Base-by-base conservation (phyloP, 2,329 filamentous ascomycete species). In the Calycina marina region DNA sequence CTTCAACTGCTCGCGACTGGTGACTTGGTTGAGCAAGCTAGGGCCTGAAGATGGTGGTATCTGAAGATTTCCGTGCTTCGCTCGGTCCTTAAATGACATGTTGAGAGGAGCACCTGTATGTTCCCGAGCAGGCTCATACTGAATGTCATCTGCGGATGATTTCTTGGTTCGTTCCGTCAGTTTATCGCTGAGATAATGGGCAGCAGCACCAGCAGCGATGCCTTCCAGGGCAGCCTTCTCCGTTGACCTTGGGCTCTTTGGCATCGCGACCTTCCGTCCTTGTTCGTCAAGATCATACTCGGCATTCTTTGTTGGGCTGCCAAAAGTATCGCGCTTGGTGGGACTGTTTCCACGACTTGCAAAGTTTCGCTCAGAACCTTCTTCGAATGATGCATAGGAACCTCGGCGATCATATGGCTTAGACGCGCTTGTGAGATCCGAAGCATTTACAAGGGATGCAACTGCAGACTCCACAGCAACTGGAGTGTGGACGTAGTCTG, bases 401-500 rank as follows among this genome's bases (percentile, higher is more conserved):
- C 28, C 46, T 42, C 47, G 43, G 9, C 51, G 45, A 30, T 49
- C 43, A 20, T 40, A 42, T 11, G 47, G 43, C 3, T 35, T 38
- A 9, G 72, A 76, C 6, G 62, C 65, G 10, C 58, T 60, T 3
- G 73, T 86, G 32, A 93, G 52, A 9, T 77, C 69, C 0, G 84
- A 88, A 12, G 85, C 83, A 45, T 90, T 78, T 2, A 77, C 61
- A 5, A 96, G 62, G 11, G 86, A 94, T 5, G 88, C 88, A 8
- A 96, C 86, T 6, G 80, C 81, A 10, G 86, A 94, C 55, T 94
- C 86, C 0, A 93, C 75, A 2, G 70, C 83, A 18, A 74, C 51
- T 2, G 71, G 72, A 2, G 72, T 75, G 45, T 85, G 74, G 3
- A 92, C 67, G 48, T 84, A 77, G 43, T 82, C 67, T 2, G 84